Percentiles rank a stretch among this genome's conserved stretches.
These are phyloP conservation scores for Pleurotus platypus DNA, from an alignment of 768 basidiomycete species.

Conservation along the genomic window DNA sequence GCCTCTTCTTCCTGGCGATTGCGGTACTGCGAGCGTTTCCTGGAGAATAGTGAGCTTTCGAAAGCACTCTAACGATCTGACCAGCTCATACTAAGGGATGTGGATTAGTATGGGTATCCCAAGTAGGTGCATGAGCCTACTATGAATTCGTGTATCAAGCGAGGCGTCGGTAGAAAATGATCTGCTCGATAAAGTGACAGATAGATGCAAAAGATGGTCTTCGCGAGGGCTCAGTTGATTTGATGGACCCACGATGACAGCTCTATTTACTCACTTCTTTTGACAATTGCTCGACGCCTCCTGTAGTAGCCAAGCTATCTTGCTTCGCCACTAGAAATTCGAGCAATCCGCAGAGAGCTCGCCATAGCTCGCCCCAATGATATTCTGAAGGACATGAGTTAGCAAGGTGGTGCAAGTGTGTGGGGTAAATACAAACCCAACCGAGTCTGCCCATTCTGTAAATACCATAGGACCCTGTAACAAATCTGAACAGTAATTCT, in stretches of 20 bases:
- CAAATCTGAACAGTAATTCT: slow-evolving; percentile 38
- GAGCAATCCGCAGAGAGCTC: slow-evolving; percentile 48
- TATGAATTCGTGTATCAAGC: slow-evolving; percentile 55
- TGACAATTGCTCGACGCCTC: slow-evolving; percentile 48
- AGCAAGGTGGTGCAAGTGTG: too few species aligned
- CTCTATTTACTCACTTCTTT: slow-evolving; percentile 41
- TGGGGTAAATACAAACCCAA: slow-evolving; percentile 40
- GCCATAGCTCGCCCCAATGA: slow-evolving; percentile 66
- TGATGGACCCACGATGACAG: neutral
- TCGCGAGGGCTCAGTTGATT: neutral
- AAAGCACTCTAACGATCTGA: slow-evolving; percentile 48
- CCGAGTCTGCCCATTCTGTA: slow-evolving; percentile 49
- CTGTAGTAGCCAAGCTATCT: slow-evolving; percentile 47
- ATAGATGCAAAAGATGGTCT: slow-evolving; percentile 55
- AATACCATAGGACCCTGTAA: slow-evolving; percentile 52
- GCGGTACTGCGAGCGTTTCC: slow-evolving; percentile 32
- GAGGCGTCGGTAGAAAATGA: slow-evolving; percentile 47
- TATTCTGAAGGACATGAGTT: slow-evolving; percentile 39
- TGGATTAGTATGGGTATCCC: slow-evolving; percentile 1
- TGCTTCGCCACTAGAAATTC: slow-evolving; percentile 54
- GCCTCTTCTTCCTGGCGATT: slow-evolving; percentile 17
- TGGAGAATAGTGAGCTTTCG: slow-evolving; percentile 45
- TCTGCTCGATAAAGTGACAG: slow-evolving; percentile 51
- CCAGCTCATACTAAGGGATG: slow-evolving; percentile 56
- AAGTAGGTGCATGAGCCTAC: slow-evolving; percentile 33